phyloP scores from a whole-genome alignment of 805 yeast genomes.

The Zygotorulaspora danielsina region DNA sequence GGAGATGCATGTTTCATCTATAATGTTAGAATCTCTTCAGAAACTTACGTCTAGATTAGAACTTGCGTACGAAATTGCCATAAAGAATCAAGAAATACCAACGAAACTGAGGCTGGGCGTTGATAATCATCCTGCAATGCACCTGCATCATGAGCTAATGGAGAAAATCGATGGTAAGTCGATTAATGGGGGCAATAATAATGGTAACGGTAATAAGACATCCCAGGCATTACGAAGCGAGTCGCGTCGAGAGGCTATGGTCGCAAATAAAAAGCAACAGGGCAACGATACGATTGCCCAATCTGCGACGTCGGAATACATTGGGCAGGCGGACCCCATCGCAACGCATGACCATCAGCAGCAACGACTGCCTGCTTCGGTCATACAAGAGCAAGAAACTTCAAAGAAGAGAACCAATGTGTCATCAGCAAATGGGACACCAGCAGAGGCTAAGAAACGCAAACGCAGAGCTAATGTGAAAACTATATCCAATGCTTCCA shows the following conservation, averaged over 20 bases:
- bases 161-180: constrained; percentile 28
- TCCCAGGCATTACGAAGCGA: constrained; percentile 78
- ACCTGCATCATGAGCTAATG: constrained; percentile 36
- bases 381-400: constrained; percentile 9
- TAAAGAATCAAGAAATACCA: constrained; percentile 72
- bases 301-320: constrained; percentile 1
- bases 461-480: constrained; percentile 13
- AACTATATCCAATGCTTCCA: constrained; percentile 6
- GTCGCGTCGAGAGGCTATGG: constrained; percentile 85
- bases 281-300: constrained; percentile 15
- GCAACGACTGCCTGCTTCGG: constrained; percentile 3
- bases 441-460: constrained; percentile 27
- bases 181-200: constrained; percentile 11
- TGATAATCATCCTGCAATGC: constrained; percentile 85
- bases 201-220: constrained; percentile 37
- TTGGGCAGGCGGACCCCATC: constrained; percentile 17
- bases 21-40: constrained; percentile 73
- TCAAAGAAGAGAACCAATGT: constrained; percentile 18
- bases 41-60: constrained; percentile 71
- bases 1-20: constrained; percentile 94
- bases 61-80: constrained; percentile 71
- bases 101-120: constrained; percentile 72
- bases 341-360: constrained; percentile 12
- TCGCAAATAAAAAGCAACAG: constrained; percentile 55
- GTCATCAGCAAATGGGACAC: constrained; percentile 22